A percentile compares a stretch with the other conserved stretches of the same genome.
These are phyloP conservation scores for Aphanomyces astaci DNA, from an alignment of 352 stramenopile genomes.

Conservation along the genomic window DNA sequence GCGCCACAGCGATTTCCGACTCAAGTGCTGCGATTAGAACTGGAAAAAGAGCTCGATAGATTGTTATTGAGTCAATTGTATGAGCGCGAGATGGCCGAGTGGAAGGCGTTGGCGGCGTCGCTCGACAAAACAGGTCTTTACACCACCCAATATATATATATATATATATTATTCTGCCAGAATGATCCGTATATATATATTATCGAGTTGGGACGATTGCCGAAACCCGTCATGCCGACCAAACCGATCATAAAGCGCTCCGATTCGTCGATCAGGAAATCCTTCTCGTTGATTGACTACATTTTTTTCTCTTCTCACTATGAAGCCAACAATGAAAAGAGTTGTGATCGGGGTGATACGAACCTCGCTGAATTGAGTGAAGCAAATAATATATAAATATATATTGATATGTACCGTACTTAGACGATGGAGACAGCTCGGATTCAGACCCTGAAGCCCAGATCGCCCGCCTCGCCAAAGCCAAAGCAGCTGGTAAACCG, in stretches of 20 bases:
- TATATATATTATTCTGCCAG: no score
- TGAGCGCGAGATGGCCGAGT: slow-evolving; percentile 56
- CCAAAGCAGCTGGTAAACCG: slow-evolving; percentile 32
- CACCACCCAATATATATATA: no score
- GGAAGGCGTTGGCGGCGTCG: slow-evolving; percentile 21
- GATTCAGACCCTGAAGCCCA: slow-evolving; percentile 67
- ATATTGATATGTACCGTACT: background rate
- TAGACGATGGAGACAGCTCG: slow-evolving; percentile 29
- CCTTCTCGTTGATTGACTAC: no score
- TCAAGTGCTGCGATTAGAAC: slow-evolving; percentile 77
- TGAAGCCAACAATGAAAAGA: no score
- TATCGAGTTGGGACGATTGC: no score
- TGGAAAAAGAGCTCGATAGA: slow-evolving; percentile 88
- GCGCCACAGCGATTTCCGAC: slow-evolving; percentile 86
- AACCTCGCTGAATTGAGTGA: no score
- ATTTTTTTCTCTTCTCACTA: no score
- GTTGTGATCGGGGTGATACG: no score
- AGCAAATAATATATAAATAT: no score
- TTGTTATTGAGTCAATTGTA: slow-evolving; percentile 81
- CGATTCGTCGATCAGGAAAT: no score
- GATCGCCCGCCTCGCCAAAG: slow-evolving; percentile 43
- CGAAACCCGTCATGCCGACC: no score
- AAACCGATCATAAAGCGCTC: slow-evolving; percentile 29
- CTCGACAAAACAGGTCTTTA: slow-evolving; percentile 5
- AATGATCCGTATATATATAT: no score